phyloP scores from a whole-genome alignment of 2,329 filamentous ascomycete genomes.

The Epichloe sylvatica region DNA sequence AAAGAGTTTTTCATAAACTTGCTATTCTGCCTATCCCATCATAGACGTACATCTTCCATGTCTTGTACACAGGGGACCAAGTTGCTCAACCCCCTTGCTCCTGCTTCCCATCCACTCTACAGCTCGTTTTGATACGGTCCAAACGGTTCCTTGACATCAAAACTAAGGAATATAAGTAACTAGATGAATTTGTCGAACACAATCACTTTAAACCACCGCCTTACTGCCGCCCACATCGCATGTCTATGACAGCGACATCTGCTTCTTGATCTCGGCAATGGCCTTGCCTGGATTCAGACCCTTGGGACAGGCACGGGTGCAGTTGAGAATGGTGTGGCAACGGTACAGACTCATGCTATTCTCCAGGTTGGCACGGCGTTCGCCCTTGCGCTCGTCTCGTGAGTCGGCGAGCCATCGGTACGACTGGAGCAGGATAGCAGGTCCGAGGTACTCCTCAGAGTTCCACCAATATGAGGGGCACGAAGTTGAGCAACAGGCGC shows the following conservation, averaged over 20 bases:
- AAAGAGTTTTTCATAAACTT: not conserved
- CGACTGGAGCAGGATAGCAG: constrained; percentile 89
- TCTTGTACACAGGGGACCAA: constrained; percentile 4
- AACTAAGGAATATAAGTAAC: not conserved
- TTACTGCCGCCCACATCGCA: not conserved
- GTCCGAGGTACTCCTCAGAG: constrained; percentile 93
- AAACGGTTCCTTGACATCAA: constrained; percentile 1
- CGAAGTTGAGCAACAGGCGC: constrained; percentile 96
- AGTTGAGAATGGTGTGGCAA: constrained; percentile 99
- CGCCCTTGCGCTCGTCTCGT: constrained; percentile 74
- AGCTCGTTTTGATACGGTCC: not conserved
- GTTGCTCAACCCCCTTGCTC: constrained; percentile 2
- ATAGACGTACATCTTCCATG: constrained; percentile 7
- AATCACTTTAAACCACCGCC: not conserved
- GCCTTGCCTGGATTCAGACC: constrained; percentile 89
- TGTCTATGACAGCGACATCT: constrained; percentile 48
- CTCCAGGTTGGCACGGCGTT: constrained; percentile 84
- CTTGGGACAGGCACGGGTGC: constrained; percentile 95
- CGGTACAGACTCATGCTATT: constrained; percentile 99
- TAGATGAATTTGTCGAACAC: not conserved
- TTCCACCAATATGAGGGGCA: constrained; percentile 99
- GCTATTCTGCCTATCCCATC: constrained; percentile 3
- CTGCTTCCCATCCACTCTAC: not conserved
- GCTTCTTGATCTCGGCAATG: constrained; percentile 98
- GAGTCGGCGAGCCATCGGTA: constrained; percentile 97